Percentiles rank a stretch among this genome's conserved stretches.
Evolutionary conservation across 2,329 filamentous ascomycete species (phyloP).

Genomic region (Hypoxylon sp.): DNA sequence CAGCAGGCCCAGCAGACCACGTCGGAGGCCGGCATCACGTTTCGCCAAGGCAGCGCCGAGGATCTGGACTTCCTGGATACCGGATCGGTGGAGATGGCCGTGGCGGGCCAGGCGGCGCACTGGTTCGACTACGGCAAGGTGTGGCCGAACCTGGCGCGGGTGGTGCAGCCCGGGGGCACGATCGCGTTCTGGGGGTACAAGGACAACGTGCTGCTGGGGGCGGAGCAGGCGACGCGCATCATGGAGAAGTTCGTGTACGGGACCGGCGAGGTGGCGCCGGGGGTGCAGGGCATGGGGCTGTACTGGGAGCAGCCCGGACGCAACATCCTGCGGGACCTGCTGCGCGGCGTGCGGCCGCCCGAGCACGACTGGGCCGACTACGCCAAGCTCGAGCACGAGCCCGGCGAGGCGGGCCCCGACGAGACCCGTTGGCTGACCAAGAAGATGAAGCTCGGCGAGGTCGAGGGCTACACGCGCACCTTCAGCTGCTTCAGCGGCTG

Average conservation of each 20-base stretch:
- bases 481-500: constrained; percentile 68
- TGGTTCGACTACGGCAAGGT: constrained; percentile 68
- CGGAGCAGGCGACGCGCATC: constrained; percentile 59
- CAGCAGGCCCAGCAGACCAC: constrained; percentile 56
- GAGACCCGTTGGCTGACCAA: constrained; percentile 60
- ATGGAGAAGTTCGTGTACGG: constrained; percentile 65
- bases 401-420: constrained; percentile 52
- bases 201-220: constrained; percentile 66
- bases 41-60: constrained; percentile 61
- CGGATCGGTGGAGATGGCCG: constrained; percentile 59
- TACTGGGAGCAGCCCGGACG: constrained; percentile 71
- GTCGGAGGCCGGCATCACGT: constrained; percentile 54
- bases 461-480: constrained; percentile 68
- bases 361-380: constrained; percentile 60
- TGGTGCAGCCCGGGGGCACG: constrained; percentile 62
- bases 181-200: constrained; percentile 73
- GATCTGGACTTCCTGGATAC: constrained; percentile 59
- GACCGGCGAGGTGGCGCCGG: constrained; percentile 52
- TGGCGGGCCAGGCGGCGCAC: constrained; percentile 66
- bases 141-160: constrained; percentile 63
- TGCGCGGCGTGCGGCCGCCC: constrained; percentile 61
- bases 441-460: constrained; percentile 62
- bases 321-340: constrained; percentile 59
- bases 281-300: constrained; percentile 59
- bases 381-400: constrained; percentile 64